phyloP scores from a whole-genome alignment of 2,329 filamentous ascomycete genomes.

The Venturia pyrina region DNA sequence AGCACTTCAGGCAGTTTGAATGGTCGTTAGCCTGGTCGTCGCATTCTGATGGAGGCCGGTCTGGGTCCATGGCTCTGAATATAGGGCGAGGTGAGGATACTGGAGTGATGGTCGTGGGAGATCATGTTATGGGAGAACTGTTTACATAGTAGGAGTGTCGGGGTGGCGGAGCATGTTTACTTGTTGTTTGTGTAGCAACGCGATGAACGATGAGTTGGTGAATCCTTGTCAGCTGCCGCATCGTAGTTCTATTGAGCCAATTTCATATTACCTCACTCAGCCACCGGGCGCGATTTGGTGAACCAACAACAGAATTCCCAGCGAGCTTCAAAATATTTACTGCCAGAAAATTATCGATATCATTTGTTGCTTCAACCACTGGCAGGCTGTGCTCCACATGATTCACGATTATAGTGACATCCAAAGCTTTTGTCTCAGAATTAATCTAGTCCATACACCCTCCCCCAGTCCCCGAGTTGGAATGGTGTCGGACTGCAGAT shows the following conservation, averaged over 20 bases:
- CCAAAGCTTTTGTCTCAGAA: not conserved
- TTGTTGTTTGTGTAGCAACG: not conserved
- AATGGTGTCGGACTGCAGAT: not conserved
- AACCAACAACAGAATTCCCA: no score
- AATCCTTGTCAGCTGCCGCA: not conserved
- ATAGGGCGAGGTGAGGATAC: not conserved
- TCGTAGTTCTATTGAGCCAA: no score
- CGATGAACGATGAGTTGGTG: not conserved
- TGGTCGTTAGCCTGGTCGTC: not conserved
- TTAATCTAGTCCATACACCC: conserved; percentile 1
- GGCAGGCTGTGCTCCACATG: not conserved
- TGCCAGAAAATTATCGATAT: no score
- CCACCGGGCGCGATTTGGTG: no score
- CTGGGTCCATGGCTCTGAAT: not conserved
- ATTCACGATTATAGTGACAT: not conserved
- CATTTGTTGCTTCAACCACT: no score
- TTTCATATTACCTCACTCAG: no score
- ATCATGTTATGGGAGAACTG: not conserved
- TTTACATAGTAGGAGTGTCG: not conserved
- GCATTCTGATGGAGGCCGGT: not conserved
- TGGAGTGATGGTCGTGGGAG: not conserved
- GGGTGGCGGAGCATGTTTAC: not conserved
- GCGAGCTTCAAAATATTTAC: no score
- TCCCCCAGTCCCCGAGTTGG: not conserved
- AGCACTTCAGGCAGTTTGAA: conserved; percentile 45